Base-by-base conservation (phyloP, 192 early-diverging fungal genomes). In the Backusella liffmaniae region DNA sequence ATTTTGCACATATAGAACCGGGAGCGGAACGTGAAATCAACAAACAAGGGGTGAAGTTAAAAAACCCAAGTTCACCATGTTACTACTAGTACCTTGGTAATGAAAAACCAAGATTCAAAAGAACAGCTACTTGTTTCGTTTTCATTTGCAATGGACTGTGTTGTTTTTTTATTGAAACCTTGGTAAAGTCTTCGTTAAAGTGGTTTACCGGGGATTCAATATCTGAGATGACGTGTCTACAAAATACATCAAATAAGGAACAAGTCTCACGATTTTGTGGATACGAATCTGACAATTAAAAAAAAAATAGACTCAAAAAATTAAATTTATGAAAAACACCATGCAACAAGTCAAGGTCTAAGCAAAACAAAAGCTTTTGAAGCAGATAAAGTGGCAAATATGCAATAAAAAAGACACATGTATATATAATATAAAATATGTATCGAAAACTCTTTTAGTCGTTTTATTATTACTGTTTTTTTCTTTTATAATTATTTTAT, bases 401-500 rank as follows among this genome's bases (percentile, higher is more conserved):
- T 44, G 15, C 16, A 10, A 44, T 44, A 49, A 15, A n/a, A 49
- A n/a, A 6, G 18, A 18, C 46, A n/a, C 15, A 49, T n/a, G 46
- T 21, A 1, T 49, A n/a, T 21, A 49, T 49, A 21, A 39, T 39
- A 39, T 39, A 39, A 39, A n/a, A 49, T 49, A 49, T 49, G n/a
- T 49, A 66, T 66, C 21, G 30, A 32, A 66, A 66, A 66, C 66
- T 67, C 29, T 67, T 35, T 36, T n/a, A 35, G 23, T 67, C 18
- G 16, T 35, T 36, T 39, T 39, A 39, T 39, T 67, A 67, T 67
- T 71, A 71, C 46, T 71, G 26, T 73, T 73, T 15, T 73, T 73
- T 73, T 34, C 42, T 73, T 56, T 59, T 73, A 59, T 62, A 66
- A 46, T 72, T 51, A 34, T 66, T 42, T 74, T 42, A 74, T 29